These are phyloP conservation scores for Fusarium sulawesiense DNA, from an alignment of 2,329 filamentous ascomycete species.

Conservation along the genomic window DNA sequence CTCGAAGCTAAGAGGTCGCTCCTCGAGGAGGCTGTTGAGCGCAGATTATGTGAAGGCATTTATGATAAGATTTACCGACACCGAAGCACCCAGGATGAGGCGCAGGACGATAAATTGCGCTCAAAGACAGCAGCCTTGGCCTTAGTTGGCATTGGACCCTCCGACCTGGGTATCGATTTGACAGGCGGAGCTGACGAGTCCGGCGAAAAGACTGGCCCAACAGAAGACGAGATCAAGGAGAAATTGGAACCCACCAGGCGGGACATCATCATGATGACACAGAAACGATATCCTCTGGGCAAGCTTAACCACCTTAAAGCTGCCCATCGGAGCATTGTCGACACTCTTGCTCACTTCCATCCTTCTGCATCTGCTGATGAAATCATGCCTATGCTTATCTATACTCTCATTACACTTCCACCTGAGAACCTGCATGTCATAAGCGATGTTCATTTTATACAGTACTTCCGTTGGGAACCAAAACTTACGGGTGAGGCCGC, in stretches of 20 bases:
- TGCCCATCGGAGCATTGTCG: slow-evolving; percentile 93
- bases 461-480: slow-evolving; percentile 85
- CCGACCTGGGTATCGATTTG: slow-evolving; percentile 84
- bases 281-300: slow-evolving; percentile 86
- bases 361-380: slow-evolving; percentile 93
- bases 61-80: slow-evolving; percentile 94
- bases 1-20: slow-evolving; percentile 81
- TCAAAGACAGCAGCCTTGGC: slow-evolving; percentile 92
- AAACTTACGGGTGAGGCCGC: slow-evolving; percentile 94
- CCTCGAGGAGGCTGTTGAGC: slow-evolving; percentile 92
- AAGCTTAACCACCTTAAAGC: slow-evolving; percentile 90
- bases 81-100: slow-evolving; percentile 90
- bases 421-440: slow-evolving; percentile 88
- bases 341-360: slow-evolving; percentile 77
- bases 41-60: slow-evolving; percentile 83
- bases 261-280: slow-evolving; percentile 83
- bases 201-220: slow-evolving; percentile 68
- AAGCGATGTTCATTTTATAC: slow-evolving; percentile 95
- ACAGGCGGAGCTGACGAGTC: slow-evolving; percentile 67
- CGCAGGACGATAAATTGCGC: slow-evolving; percentile 91
- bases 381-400: slow-evolving; percentile 96
- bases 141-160: slow-evolving; percentile 89
- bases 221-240: slow-evolving; percentile 74
- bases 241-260: slow-evolving; percentile 76
- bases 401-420: slow-evolving; percentile 90